Evolutionary conservation across 805 yeast species (phyloP).

Genomic region (Candida maltosa): DNA sequence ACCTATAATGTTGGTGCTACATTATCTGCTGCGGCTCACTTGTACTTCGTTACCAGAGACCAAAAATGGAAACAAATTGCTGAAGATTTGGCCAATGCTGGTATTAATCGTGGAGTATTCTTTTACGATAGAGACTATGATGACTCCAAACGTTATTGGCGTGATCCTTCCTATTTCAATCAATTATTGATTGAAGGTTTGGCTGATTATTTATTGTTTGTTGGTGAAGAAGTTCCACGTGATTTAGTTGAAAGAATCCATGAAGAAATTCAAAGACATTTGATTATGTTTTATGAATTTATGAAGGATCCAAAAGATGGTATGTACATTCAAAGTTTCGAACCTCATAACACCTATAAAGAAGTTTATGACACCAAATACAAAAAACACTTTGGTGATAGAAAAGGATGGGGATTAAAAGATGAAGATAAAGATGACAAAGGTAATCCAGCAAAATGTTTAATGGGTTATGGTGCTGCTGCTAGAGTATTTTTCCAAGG

Average conservation of each 20-base stretch:
- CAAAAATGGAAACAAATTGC: constrained; percentile 48
- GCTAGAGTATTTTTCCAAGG: constrained; percentile 69
- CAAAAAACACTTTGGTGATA: constrained; percentile 51
- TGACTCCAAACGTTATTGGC: constrained; percentile 54
- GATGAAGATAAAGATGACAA: constrained; percentile 46
- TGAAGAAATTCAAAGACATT: constrained; percentile 50
- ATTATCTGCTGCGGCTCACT: constrained; percentile 47
- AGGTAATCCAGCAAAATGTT: constrained; percentile 47
- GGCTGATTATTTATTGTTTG: constrained; percentile 57
- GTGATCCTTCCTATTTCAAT: constrained; percentile 60
- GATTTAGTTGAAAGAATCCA: constrained; percentile 33
- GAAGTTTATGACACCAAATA: constrained; percentile 48
- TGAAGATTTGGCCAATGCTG: constrained; percentile 53
- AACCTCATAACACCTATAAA: constrained; percentile 51
- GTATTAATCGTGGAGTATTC: constrained; percentile 51
- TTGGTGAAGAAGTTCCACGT: constrained; percentile 39
- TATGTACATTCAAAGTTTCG: constrained; percentile 56
- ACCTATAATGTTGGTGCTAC: constrained; percentile 70
- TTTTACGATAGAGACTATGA: constrained; percentile 65
- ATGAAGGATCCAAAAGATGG: constrained; percentile 57
- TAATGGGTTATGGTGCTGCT: constrained; percentile 65
- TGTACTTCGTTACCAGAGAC: constrained; percentile 50
- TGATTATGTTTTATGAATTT: constrained; percentile 55
- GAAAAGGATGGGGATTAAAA: constrained; percentile 47
- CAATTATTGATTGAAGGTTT: constrained; percentile 66